Evolutionary conservation across 495 filamentous ascomycete species (phyloP), one percentile per base, ranked within the genome.

Genomic region (Lasiosphaeria ovina): DNA sequence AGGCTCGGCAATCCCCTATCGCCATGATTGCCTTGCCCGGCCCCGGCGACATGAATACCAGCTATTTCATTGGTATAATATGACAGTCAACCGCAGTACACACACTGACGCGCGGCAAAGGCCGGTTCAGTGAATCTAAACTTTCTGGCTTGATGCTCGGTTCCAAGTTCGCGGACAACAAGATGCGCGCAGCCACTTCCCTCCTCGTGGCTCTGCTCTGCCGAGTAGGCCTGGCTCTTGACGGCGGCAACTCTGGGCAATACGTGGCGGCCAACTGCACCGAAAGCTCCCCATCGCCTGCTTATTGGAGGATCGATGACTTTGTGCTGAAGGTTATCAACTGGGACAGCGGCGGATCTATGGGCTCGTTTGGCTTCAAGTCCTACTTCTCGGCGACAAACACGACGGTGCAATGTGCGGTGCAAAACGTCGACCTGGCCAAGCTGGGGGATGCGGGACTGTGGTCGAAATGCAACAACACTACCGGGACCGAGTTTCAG

Each of bases 301-400:
- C 65, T 8, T 67, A 62, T 50, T 67, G 65, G 65, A 67, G 6
- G n/a, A 67, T 67, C 34, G 58, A 67, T 42, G 58, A 67, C 35
- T 57, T 67, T 35, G 49, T 62, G 35, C 58, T 67, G 50, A 67
- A 64, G 54, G 62, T 67, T 57, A 60, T 59, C 62, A 45, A 67
- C 56, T 64, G 61, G 62, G 65, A 67, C 65, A 64, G 60, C 42
- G 65, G 65, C 45, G 65, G 65, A 10, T 51, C 62, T 51, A 62
- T 48, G 55, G 65, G 65, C 51, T 64, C 62, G 12, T 67, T 67
- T 61, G 65, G 65, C 48, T 67, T 67, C 59, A 62, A 49, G 51
- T 62, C 65, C 24, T 64, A 64, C 36, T 64, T 57, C 53, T 67
- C 65, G n/a, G 65, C 57, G 34, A 67, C 65, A 32, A 64, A 67